Evolutionary conservation across 176 grass and related monocot genomes (phyloP), one percentile per base, ranked within the genome.

Genomic region (Echinochloa phyllopogon): DNA sequence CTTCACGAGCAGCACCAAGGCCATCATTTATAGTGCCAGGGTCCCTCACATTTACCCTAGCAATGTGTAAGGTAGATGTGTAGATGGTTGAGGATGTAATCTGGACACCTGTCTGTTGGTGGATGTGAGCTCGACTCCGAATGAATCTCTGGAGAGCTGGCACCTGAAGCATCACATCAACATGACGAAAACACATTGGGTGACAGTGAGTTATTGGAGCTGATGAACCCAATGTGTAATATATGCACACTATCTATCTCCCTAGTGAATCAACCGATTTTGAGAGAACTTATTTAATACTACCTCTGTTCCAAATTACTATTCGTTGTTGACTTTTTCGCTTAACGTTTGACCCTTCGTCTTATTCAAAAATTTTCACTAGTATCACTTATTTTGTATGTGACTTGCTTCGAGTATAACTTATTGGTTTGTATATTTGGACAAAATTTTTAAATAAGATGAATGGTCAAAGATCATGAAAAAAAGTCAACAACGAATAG

Each of bases 61-160:
- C 96, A 79, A 99, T 96, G 69, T 99, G 96, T 78, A 99, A 77
- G 7, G 96, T 99, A n/a, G 96, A 94, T 8, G 96, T 90, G 77
- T 95, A 98, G 77, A 98, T 95, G 40, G 95, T 91, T 42, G 95
- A 93, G 6, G 95, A 93, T 60, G 91, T 90, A 49, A 99, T 91
- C 81, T 99, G 96, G 66, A 99, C 93, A 67, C 96, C 96, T 50
- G 85, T 83, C 47, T 91, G 91, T 86, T 96, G 96, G 64, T 95
- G 95, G 39, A 93, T 81, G 39, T 95, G 93, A 62, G 68, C 81
- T 62, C 93, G 91, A 60, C 74, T 94, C 75, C 96, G 87, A 44
- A 99, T 91, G 81, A 99, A 99, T 75, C 93, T 92, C 76, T 99
- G 96, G 60, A 99, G 93, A 43, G 96, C 96, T 86, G 96, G 96